These are phyloP conservation scores for Umbelopsis sp. DNA, from an alignment of 192 early-diverging fungal genomes.

Conservation along the genomic window DNA sequence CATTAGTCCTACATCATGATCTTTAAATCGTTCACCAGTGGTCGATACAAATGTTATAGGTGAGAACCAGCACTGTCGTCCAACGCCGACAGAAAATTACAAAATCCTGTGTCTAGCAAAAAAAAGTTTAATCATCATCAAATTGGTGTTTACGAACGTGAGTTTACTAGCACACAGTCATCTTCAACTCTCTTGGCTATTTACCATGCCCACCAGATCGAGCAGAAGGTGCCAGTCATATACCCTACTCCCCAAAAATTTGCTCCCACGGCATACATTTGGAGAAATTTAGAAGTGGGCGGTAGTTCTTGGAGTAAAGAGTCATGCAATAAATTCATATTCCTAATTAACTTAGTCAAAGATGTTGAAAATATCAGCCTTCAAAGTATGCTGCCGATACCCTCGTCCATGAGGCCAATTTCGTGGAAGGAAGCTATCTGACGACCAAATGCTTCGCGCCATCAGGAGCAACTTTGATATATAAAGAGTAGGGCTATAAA, in stretches of 20 bases:
- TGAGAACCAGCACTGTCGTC: no score
- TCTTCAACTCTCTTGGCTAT: constrained; percentile 12
- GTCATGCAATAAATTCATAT: constrained; percentile 16
- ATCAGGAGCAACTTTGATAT: constrained; percentile 11
- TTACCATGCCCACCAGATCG: constrained; percentile 11
- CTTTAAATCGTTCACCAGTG: no score
- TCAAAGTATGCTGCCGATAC: background rate
- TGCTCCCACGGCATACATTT: constrained; percentile 6
- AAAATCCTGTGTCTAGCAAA: no score
- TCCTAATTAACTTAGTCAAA: constrained; percentile 14
- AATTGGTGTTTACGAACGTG: constrained; percentile 14
- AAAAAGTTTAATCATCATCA: no score
- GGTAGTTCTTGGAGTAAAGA: constrained; percentile 15
- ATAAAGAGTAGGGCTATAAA: background rate
- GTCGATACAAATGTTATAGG: no score
- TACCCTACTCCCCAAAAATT: constrained; percentile 8
- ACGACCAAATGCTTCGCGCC: constrained; percentile 1
- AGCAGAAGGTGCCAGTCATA: constrained; percentile 6
- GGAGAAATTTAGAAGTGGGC: constrained; percentile 7
- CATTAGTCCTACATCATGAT: no score
- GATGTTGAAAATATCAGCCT: constrained; percentile 17
- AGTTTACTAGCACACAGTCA: background rate
- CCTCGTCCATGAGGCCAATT: constrained; percentile 4
- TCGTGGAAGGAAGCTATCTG: constrained; percentile 16
- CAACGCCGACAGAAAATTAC: no score